Evolutionary conservation across 495 filamentous ascomycete species (phyloP), one percentile per base, ranked within the genome.

Genomic region (Aspergillus carlsbadensis): DNA sequence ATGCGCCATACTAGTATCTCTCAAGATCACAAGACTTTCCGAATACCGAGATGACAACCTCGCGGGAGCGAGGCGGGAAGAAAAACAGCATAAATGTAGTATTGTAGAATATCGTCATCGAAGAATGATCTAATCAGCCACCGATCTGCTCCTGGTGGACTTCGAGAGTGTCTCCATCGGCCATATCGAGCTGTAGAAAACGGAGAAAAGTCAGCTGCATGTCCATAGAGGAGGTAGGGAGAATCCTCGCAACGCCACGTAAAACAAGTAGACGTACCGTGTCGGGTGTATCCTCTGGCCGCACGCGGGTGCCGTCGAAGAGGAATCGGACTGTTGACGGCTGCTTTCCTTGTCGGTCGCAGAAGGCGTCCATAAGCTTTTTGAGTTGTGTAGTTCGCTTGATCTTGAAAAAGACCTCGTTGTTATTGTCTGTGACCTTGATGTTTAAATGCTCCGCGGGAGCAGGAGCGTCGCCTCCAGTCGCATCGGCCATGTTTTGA

Each of bases 341-440:
- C 11, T 85, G 79, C 81, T 97, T 98, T 62, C 95, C 95, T 62
- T 96, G 92, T 2, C 95, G 85, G 58, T 98, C 95, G 69, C 95
- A 99, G 74, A 98, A 99, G 15, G 95, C 95, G 57, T 93, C 90
- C 95, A 99, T 99, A 36, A 99, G 76, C 80, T 99, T 99, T 76
- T 95, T 93, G 26, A 99, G 84, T 65, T 88, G 87, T 0, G 95
- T 99, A 5, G 88, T 91, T 5, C 93, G 88, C 85, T 99, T 99
- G 75, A 99, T 99, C 81, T 99, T 99, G 81, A 99, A 99, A 74
- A 99, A 99, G 60, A 99, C 95, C 64, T 99, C 95, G 65, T 99
- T 99, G 78, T 99, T 96, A 77, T 96, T 96, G 62, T 99, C 95
- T 0, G 95, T 98, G n/a, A 99, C 95, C 69, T 99, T 99, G 80